These are phyloP conservation scores for Acephala macrosclerotiorum DNA, from an alignment of 2,329 filamentous ascomycete genomes.

Conservation along the genomic window DNA sequence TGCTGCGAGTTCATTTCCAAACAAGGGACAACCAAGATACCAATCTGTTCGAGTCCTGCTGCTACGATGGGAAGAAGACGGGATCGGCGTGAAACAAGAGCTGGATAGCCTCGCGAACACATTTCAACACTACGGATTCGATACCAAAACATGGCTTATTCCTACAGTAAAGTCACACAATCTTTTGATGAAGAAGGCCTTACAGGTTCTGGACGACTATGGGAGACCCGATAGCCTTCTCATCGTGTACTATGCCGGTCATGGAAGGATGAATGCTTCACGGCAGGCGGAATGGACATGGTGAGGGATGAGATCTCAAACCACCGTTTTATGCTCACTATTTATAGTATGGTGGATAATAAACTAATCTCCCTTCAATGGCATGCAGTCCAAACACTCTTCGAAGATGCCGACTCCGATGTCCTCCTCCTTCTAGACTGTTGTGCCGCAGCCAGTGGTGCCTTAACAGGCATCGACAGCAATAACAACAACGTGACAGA, in stretches of 20 bases:
- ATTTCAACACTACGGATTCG: slow-evolving; percentile 34
- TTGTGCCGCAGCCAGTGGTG: slow-evolving; percentile 13
- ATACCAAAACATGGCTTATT: slow-evolving; percentile 35
- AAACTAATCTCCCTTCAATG: slow-evolving; percentile 9
- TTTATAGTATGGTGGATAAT: background rate
- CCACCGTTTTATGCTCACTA: background rate
- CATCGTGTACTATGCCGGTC: slow-evolving; percentile 13
- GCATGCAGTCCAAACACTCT: slow-evolving; percentile 16
- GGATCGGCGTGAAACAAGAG: slow-evolving; percentile 25
- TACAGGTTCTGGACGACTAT: slow-evolving; percentile 25
- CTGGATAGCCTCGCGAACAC: slow-evolving; percentile 26
- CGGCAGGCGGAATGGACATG: slow-evolving; percentile 27
- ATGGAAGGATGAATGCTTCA: slow-evolving; percentile 24
- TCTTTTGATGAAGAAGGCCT: slow-evolving; percentile 32
- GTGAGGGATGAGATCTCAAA: background rate
- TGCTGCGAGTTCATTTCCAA: background rate
- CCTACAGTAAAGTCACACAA: slow-evolving; percentile 30
- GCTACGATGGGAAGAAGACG: slow-evolving; percentile 34
- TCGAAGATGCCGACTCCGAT: slow-evolving; percentile 20
- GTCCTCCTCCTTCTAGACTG: slow-evolving; percentile 18
- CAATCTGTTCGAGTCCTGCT: slow-evolving; percentile 18
- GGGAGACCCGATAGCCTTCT: slow-evolving; percentile 26
- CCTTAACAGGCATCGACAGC: background rate
- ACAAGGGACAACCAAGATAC: background rate
- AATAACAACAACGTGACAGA: slow-evolving; percentile 18